Conservation (phyloP, 345 rosid species). For the Ceriops zippeliana region DNA sequence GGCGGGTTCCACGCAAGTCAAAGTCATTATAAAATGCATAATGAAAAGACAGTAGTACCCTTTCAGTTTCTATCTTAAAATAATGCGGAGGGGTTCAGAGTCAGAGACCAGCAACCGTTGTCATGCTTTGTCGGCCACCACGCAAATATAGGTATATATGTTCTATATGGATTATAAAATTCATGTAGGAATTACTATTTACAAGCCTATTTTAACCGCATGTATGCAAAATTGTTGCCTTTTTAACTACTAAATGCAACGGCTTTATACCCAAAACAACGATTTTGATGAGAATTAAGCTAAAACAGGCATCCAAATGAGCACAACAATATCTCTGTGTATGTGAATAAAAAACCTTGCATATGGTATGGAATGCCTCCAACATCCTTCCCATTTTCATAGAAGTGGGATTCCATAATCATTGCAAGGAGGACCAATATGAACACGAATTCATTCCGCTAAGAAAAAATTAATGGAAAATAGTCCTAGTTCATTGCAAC, state of each 20-base stretch:
- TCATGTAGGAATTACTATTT: not conserved
- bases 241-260: too few species aligned
- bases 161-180: not conserved
- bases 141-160: not conserved
- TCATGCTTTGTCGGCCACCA: conserved; percentile 55
- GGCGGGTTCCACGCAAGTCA: not conserved
- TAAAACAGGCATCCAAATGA: not conserved
- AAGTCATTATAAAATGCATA: not conserved
- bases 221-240: too few species aligned
- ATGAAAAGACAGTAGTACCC: not conserved
- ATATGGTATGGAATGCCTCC: not conserved
- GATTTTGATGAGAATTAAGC: too few species aligned
- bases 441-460: conserved; percentile 18
- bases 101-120: conserved; percentile 30
- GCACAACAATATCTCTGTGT: not conserved
- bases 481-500: conserved; percentile 20
- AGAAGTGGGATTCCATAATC: conserved; percentile 23
- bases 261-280: too few species aligned
- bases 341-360: not conserved
- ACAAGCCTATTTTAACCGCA: too few species aligned
- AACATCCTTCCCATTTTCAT: conserved; percentile 18
- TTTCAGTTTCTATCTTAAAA: conserved; percentile 16
- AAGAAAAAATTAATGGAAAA: conserved; percentile 13
- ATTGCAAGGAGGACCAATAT: conserved; percentile 19
- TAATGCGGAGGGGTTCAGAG: conserved; percentile 19